Evolutionary conservation across 2,329 filamentous ascomycete species (phyloP).

Genomic region (Thelonectria olida): DNA sequence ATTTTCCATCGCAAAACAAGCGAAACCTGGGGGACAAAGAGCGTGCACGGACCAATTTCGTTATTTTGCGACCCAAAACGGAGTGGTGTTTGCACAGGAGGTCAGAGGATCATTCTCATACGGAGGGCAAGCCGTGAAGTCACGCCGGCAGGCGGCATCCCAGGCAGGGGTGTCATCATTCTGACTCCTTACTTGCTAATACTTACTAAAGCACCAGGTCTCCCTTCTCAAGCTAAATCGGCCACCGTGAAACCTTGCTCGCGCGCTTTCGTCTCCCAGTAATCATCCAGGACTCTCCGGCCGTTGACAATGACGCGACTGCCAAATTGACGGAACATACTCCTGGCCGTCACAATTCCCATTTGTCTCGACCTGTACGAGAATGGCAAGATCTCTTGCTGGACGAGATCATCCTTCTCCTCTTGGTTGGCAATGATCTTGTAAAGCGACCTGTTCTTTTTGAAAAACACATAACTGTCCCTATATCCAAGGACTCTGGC

Average conservation of each 20-base stretch:
- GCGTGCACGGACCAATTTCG: too few species aligned
- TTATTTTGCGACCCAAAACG: too few species aligned
- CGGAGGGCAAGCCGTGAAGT: too few species aligned
- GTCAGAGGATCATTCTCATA: too few species aligned
- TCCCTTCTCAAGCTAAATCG: slow-evolving; percentile 93
- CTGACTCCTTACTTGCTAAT: too few species aligned
- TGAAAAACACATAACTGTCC: slow-evolving; percentile 98
- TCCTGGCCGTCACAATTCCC: slow-evolving; percentile 94
- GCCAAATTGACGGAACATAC: slow-evolving; percentile 99
- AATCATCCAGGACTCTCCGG: slow-evolving; percentile 92
- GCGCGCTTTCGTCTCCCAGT: slow-evolving; percentile 96
- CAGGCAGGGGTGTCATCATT: too few species aligned
- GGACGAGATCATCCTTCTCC: slow-evolving; percentile 97
- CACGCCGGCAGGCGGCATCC: too few species aligned
- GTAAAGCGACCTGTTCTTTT: slow-evolving; percentile 95
- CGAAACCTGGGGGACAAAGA: too few species aligned
- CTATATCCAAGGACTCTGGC: slow-evolving; percentile 92
- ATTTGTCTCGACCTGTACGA: slow-evolving; percentile 99
- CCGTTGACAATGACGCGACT: slow-evolving; percentile 92
- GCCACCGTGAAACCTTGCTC: slow-evolving; percentile 99
- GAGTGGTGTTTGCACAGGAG: too few species aligned
- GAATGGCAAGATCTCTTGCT: slow-evolving; percentile 94
- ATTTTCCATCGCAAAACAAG: too few species aligned
- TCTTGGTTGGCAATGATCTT: slow-evolving; percentile 97
- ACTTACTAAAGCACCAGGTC: slow-evolving; percentile 93